A percentile compares a stretch with the other conserved stretches of the same genome.
Evolutionary conservation across 148 eudicot species (phyloP).

Genomic region (Chenopodium formosanum): DNA sequence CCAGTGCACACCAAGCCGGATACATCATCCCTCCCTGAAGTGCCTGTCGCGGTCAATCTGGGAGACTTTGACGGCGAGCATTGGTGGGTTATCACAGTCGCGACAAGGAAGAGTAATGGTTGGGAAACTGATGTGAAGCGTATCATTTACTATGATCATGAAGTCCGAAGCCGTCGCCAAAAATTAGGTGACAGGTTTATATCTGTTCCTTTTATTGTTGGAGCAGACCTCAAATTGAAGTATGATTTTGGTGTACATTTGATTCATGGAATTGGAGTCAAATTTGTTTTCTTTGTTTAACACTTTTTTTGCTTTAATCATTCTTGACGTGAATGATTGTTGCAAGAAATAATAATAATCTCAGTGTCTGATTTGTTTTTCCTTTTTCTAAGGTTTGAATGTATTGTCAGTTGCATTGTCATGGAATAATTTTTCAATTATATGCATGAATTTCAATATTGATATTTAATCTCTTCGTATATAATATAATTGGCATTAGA

Average conservation of each 20-base stretch:
- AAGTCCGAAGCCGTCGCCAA: neutral
- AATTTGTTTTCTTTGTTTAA: neutral
- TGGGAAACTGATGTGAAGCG: neutral
- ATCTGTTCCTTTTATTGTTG: neutral
- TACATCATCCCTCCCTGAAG: neutral
- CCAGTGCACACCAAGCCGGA: neutral
- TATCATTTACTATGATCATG: neutral
- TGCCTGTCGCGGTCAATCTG: neutral
- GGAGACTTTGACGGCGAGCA: neutral
- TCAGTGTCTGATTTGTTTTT: too few relatives aligned
- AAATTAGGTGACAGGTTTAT: neutral
- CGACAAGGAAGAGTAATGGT: neutral
- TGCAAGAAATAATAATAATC: too few relatives aligned
- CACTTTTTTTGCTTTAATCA: too few relatives aligned
- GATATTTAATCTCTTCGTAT: too few relatives aligned
- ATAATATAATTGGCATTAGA: too few relatives aligned
- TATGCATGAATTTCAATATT: too few relatives aligned
- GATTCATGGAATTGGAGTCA: neutral
- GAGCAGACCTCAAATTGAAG: neutral
- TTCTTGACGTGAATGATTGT: too few relatives aligned
- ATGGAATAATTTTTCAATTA: too few relatives aligned
- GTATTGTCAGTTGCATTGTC: too few relatives aligned
- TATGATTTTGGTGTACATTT: neutral
- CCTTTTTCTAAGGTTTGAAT: too few relatives aligned
- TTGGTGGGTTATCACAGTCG: neutral